Percentiles rank a stretch among this genome's conserved stretches.
Evolutionary conservation across 108 stramenopile genomes (phyloP).

Genomic region (Cyclotella sp.): DNA sequence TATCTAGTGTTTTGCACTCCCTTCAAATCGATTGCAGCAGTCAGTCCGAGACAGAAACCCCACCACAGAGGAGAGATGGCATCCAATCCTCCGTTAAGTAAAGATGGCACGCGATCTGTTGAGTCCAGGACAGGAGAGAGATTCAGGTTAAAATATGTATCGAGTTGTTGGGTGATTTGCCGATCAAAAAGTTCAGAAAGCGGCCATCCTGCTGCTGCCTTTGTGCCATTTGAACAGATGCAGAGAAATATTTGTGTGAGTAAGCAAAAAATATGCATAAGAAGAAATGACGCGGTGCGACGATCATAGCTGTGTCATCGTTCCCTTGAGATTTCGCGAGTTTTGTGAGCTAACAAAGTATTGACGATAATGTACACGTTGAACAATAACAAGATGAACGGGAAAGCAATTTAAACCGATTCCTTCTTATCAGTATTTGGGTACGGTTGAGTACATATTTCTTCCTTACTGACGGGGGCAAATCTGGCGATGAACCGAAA

Average conservation of each 20-base stretch:
- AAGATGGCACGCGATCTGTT: conserved; percentile 72
- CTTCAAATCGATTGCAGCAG: conserved; percentile 78
- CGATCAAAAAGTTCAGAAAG: conserved; percentile 76
- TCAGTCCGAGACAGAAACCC: conserved; percentile 78
- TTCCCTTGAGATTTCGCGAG: too few species aligned
- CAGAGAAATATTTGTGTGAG: not conserved
- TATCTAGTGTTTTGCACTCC: conserved; percentile 53
- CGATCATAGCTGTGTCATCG: too few species aligned
- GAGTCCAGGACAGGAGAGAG: conserved; percentile 56
- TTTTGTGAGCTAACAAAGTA: too few species aligned
- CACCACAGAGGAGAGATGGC: conserved; percentile 71
- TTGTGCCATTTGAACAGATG: not conserved
- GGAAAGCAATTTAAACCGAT: too few species aligned
- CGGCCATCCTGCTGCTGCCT: conserved; percentile 87
- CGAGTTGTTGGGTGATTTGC: conserved; percentile 58
- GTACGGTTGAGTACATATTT: too few species aligned
- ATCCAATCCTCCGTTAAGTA: conserved; percentile 82
- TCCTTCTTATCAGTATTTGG: too few species aligned
- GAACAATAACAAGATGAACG: too few species aligned
- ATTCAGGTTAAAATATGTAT: conserved; percentile 36
- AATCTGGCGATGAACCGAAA: too few species aligned
- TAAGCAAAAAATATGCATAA: too few species aligned
- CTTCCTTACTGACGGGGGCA: too few species aligned
- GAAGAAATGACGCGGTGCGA: too few species aligned
- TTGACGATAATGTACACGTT: too few species aligned